phyloP scores from a whole-genome alignment of 2,329 filamentous ascomycete species.

The Penicillium hordei region DNA sequence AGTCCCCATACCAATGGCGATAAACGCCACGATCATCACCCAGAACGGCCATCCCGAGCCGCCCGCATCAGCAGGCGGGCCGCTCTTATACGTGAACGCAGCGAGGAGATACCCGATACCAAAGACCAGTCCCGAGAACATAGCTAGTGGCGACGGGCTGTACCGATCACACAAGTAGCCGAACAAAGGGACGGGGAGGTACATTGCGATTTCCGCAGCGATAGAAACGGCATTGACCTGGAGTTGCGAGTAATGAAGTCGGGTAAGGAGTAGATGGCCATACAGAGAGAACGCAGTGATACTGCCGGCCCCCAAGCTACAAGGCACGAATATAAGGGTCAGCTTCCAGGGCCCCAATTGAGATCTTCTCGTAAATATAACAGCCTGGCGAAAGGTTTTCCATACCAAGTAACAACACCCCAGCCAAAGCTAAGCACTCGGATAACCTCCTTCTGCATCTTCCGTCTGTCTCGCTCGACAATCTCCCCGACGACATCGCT shows the following conservation, averaged over 20 bases:
- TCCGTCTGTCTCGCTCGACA: conserved; percentile 56
- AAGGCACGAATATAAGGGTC: conserved; percentile 4
- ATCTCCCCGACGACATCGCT: conserved; percentile 62
- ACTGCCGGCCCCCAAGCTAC: conserved; percentile 76
- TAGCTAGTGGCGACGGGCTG: conserved; percentile 73
- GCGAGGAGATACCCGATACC: conserved; percentile 80
- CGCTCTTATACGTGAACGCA: conserved; percentile 70
- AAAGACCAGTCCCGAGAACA: conserved; percentile 72
- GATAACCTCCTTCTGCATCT: conserved; percentile 53
- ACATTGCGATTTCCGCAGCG: conserved; percentile 81
- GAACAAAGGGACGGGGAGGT: conserved; percentile 85
- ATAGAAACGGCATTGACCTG: conserved; percentile 91
- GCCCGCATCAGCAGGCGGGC: conserved; percentile 53
- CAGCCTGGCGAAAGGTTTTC: background rate
- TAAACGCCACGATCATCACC: conserved; percentile 82
- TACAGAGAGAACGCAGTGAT: conserved; percentile 94
- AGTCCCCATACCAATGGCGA: conserved; percentile 78
- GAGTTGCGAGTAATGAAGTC: conserved; percentile 82
- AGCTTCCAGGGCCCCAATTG: background rate
- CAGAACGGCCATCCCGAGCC: conserved; percentile 68
- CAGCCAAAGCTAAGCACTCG: conserved; percentile 59
- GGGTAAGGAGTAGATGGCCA: conserved; percentile 82
- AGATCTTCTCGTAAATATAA: background rate
- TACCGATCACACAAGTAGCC: conserved; percentile 90
- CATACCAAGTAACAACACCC: conserved; percentile 60